phyloP scores from a whole-genome alignment of 306 rosid genomes.

The Acacia acuminata region DNA sequence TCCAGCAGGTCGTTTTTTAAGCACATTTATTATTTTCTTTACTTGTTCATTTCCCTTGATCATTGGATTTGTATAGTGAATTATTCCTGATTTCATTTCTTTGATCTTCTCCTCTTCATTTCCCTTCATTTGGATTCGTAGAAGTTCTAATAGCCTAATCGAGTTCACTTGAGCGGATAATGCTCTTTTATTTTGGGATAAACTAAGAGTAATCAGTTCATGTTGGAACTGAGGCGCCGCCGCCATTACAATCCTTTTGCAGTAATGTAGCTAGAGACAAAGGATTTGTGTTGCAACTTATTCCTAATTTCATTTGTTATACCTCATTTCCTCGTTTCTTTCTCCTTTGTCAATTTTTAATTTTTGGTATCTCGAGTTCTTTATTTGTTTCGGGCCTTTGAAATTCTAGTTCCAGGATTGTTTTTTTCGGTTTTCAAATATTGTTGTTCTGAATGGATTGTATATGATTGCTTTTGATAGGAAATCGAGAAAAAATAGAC shows the following conservation, averaged over 20 bases:
- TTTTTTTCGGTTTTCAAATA: not conserved
- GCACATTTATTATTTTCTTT: not conserved
- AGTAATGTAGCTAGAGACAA: too few species aligned
- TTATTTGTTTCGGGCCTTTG: not conserved
- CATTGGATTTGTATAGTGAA: not conserved
- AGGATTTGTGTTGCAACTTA: not conserved
- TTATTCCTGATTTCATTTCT: not conserved
- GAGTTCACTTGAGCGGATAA: too few species aligned
- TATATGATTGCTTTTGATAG: too few species aligned
- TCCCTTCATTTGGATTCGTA: not conserved
- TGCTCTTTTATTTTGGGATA: too few species aligned
- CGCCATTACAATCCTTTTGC: too few species aligned
- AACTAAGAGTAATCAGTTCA: too few species aligned
- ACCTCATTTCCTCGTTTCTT: not conserved
- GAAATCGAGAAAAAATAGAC: too few species aligned
- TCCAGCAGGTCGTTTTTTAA: constrained; percentile 61
- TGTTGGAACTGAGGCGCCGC: too few species aligned
- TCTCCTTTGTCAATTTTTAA: not conserved
- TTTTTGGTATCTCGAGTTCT: not conserved
- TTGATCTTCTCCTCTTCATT: too few species aligned
- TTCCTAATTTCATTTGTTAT: not conserved
- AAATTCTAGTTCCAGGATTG: not conserved
- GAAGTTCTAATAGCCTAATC: not conserved
- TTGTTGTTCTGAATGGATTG: too few species aligned
- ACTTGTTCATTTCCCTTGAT: not conserved